These are phyloP conservation scores for Fusarium austroafricanum DNA, from an alignment of 2,329 filamentous ascomycete species.

Conservation along the genomic window DNA sequence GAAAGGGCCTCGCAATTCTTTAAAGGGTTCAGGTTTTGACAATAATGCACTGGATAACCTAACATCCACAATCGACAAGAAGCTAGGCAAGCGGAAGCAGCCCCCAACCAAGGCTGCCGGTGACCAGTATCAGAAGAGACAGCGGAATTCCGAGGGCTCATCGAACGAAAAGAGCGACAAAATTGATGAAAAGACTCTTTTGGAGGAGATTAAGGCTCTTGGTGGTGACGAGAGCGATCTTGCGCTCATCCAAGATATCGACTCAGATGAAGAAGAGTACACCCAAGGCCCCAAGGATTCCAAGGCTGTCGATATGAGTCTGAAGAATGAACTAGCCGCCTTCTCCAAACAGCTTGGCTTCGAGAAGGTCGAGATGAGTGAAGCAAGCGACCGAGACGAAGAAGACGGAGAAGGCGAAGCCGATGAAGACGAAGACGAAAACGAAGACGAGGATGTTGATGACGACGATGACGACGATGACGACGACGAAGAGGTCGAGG, in stretches of 20 bases:
- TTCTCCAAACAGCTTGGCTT: slow-evolving; percentile 56
- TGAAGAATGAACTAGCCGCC: slow-evolving; percentile 53
- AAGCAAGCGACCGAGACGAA: slow-evolving; percentile 54
- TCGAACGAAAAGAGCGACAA: slow-evolving; percentile 40
- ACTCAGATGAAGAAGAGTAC: slow-evolving; percentile 56
- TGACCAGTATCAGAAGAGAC: slow-evolving; percentile 54
- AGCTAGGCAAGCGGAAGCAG: slow-evolving; percentile 61
- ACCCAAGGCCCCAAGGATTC: slow-evolving; percentile 48
- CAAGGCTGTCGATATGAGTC: slow-evolving; percentile 54
- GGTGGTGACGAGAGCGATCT: slow-evolving; percentile 74
- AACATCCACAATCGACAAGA: slow-evolving; percentile 68
- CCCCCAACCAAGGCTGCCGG: slow-evolving; percentile 51
- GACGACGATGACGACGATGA: slow-evolving; percentile 44
- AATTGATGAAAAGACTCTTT: slow-evolving; percentile 56
- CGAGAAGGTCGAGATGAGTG: slow-evolving; percentile 49
- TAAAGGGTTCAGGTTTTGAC: slow-evolving; percentile 54
- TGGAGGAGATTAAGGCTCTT: slow-evolving; percentile 73
- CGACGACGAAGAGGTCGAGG: slow-evolving; percentile 48
- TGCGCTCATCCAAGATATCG: slow-evolving; percentile 67
- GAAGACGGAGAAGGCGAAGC: slow-evolving; percentile 51
- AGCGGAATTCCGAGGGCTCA: slow-evolving; percentile 48
- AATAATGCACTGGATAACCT: slow-evolving; percentile 63
- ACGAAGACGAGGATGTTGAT: slow-evolving; percentile 45
- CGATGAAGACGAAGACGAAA: slow-evolving; percentile 50
- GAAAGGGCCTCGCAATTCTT: slow-evolving; percentile 46